Percentiles rank a stretch among this genome's conserved stretches.
phyloP scores from a whole-genome alignment of 148 eudicot species.

The Pharnaceum exiguum region DNA sequence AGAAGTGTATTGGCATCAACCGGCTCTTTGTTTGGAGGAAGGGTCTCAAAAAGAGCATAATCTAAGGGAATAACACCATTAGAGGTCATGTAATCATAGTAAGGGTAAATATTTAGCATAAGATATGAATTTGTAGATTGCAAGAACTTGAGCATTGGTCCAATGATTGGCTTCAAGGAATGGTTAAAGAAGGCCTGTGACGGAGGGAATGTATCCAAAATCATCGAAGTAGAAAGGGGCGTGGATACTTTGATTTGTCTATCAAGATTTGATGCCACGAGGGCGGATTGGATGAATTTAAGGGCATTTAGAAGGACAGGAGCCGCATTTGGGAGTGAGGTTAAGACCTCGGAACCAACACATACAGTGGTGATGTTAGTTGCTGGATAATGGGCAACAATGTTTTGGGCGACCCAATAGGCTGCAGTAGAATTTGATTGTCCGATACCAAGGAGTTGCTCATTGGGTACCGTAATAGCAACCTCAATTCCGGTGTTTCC shows the following conservation, averaged over 20 bases:
- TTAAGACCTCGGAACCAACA: slow-evolving; percentile 79
- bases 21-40: slow-evolving; percentile 69
- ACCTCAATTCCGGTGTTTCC: slow-evolving; percentile 77
- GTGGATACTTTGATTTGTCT: slow-evolving; percentile 70
- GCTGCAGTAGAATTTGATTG: slow-evolving; percentile 87
- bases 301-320: slow-evolving; percentile 57
- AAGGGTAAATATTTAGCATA: slow-evolving; percentile 80
- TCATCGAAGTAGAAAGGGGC: slow-evolving; percentile 58
- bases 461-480: slow-evolving; percentile 60
- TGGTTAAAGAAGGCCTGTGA: slow-evolving; percentile 85
- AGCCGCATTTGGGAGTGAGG: slow-evolving; percentile 58
- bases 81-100: slow-evolving; percentile 76
- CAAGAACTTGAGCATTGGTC: slow-evolving; percentile 63
- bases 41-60: slow-evolving; percentile 71
- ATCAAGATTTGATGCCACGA: slow-evolving; percentile 70
- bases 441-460: slow-evolving; percentile 71
- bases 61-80: slow-evolving; percentile 84
- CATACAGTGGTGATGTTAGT: slow-evolving; percentile 80
- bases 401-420: slow-evolving; percentile 76
- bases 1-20: slow-evolving; percentile 80
- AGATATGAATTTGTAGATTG: slow-evolving; percentile 58
- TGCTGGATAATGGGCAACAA: slow-evolving; percentile 70
- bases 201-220: slow-evolving; percentile 83
- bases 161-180: slow-evolving; percentile 49
- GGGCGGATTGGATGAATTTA: slow-evolving; percentile 64